Evolutionary conservation across 1,139 yeast genomes (phyloP), one percentile per base, ranked within the genome.

Genomic region (Geotrichum bryndzae): DNA sequence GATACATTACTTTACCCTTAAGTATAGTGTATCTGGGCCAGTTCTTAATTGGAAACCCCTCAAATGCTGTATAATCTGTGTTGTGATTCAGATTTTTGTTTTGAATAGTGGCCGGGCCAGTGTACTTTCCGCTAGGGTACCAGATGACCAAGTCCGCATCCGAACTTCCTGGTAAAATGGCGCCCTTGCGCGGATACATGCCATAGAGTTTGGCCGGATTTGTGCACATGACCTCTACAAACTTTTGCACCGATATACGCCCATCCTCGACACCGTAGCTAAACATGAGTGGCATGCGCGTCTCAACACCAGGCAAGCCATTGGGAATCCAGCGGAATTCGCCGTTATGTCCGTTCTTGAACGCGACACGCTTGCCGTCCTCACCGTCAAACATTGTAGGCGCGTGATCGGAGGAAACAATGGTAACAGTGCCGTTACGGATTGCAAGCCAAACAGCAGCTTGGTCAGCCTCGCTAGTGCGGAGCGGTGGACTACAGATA

Each of bases 401-500:
- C 13, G 82, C 80, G 69, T 80, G 83, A 66, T 80, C 83, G 58
- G 80, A 76, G 33, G 80, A 76, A 58, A 79, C 75, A 22, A 79
- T 76, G 0, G 82, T 79, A 54, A 80, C 78, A 0, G 82, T 79
- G 8, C 83, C 83, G 64, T 80, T 80, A 48, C 73, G 72, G 56
- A 80, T 73, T 18, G 76, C 78, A 54, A 70, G 73, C 83, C 83
- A 80, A 33, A 80, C 76, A 23, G 76, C 79, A 22, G 79, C 78
- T 38, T 79, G 69, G 59, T 79, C 79, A 51, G 68, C 65, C 29
- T 70, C 69, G 22, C 74, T 68, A 46, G 78, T 76, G 66, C 83
- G 73, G 59, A 79, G 67, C 1, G 83, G 83, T 0, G 83, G 83
- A 6, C 82, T 80, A 67, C 83, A 80, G 50, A 80, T 75, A 65